A percentile compares a stretch with the other conserved stretches of the same genome.
These are phyloP conservation scores for Hypholoma fasciculare DNA, from an alignment of 768 basidiomycete genomes.

Conservation along the genomic window DNA sequence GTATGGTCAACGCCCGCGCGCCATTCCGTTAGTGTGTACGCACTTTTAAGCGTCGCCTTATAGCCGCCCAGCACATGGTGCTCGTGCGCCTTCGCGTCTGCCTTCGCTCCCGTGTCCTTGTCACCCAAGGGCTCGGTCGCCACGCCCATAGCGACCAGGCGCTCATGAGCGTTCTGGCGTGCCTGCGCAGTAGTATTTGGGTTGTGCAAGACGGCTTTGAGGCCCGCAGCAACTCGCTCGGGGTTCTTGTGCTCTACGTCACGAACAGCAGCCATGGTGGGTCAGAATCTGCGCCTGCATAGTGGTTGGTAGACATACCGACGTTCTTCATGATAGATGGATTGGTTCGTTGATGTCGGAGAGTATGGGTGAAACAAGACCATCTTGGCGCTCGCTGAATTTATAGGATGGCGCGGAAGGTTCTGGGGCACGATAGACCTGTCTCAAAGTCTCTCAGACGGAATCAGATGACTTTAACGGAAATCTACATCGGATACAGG, in stretches of 20 bases:
- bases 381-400: background rate
- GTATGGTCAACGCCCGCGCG: background rate
- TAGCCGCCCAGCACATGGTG: constrained; percentile 26
- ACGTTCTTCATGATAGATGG: background rate
- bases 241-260: constrained; percentile 17
- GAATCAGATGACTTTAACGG: too few relatives aligned
- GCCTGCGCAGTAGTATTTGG: constrained; percentile 54
- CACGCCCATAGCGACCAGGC: constrained; percentile 23
- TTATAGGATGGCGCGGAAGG: too few relatives aligned
- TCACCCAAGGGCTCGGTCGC: background rate
- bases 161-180: constrained; percentile 42
- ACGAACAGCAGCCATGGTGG: too few relatives aligned
- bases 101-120: background rate
- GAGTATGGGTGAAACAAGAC: background rate
- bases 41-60: constrained; percentile 30
- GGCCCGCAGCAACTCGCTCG: constrained; percentile 41
- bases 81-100: constrained; percentile 3
- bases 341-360: background rate
- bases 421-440: too few relatives aligned
- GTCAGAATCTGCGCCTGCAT: too few relatives aligned
- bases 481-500: too few relatives aligned
- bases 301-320: background rate
- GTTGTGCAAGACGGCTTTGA: constrained; percentile 60
- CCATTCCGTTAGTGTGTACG: background rate
- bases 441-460: too few relatives aligned